These are phyloP conservation scores for Phellopilus nigrolimitatus DNA, from an alignment of 1,284 basidiomycete species.

Conservation along the genomic window DNA sequence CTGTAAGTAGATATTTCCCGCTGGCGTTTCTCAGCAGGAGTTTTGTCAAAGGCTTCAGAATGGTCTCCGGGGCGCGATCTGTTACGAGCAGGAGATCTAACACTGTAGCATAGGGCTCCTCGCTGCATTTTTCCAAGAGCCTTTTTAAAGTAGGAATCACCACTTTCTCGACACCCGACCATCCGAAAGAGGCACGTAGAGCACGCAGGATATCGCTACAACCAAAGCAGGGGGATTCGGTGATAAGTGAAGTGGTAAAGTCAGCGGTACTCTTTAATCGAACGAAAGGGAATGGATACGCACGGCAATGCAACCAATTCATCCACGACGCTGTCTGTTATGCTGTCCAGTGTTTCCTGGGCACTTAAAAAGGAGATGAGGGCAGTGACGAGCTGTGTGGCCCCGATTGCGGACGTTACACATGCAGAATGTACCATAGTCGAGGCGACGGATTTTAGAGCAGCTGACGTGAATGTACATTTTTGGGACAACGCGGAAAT, in stretches of 20 bases:
- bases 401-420: slow-evolving; percentile 22
- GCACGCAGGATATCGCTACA: slow-evolving; percentile 48
- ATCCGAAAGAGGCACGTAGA: slow-evolving; percentile 37
- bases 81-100: slow-evolving; percentile 6
- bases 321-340: slow-evolving; percentile 41
- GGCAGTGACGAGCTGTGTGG: slow-evolving; percentile 54
- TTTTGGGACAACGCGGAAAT: slow-evolving; percentile 64
- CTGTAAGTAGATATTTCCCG: slow-evolving; percentile 31
- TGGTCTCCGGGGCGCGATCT: neutral
- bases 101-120: neutral
- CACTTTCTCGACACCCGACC: slow-evolving; percentile 56
- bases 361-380: slow-evolving; percentile 54
- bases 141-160: slow-evolving; percentile 40
- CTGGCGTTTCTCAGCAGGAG: neutral
- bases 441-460: slow-evolving; percentile 52
- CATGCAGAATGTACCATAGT: slow-evolving; percentile 49
- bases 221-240: too few relatives aligned
- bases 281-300: neutral
- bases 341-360: slow-evolving; percentile 45
- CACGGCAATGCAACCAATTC: slow-evolving; percentile 42
- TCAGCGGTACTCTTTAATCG: neutral
- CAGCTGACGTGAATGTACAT: slow-evolving; percentile 49
- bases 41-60: slow-evolving; percentile 11
- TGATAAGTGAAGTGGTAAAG: slow-evolving; percentile 9
- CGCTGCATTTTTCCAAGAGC: slow-evolving; percentile 6